A percentile compares a stretch with the other conserved stretches of the same genome.
Conservation (phyloP, 306 rosid genomes). For the Vachellia pachyceras region DNA sequence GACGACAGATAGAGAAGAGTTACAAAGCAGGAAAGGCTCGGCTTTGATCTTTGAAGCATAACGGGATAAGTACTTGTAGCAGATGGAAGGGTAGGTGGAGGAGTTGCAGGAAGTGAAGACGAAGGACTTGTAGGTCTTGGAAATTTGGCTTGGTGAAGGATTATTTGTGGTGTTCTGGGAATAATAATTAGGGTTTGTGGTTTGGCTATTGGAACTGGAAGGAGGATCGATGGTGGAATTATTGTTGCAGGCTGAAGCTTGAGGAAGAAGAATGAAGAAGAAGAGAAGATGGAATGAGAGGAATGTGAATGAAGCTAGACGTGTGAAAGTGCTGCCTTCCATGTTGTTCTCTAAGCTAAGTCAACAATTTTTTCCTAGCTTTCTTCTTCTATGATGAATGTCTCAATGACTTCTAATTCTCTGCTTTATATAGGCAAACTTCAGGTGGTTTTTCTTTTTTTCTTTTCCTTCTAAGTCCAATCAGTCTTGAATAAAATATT, state of each 20-base stretch:
- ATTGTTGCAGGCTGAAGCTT: slow-evolving; percentile 24
- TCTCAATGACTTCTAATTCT: background rate
- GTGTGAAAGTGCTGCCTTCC: slow-evolving; percentile 29
- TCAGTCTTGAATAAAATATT: background rate
- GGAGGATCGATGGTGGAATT: background rate
- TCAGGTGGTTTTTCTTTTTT: background rate
- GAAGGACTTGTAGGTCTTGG: slow-evolving; percentile 9
- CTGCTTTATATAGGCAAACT: slow-evolving; percentile 33
- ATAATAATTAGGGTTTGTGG: background rate
- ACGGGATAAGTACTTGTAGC: slow-evolving; percentile 49
- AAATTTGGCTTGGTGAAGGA: background rate
- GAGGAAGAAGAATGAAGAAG: slow-evolving; percentile 21
- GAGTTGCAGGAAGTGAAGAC: slow-evolving; percentile 51
- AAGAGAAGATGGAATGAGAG: slow-evolving; percentile 22
- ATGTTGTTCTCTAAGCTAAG: background rate
- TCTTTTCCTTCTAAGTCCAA: background rate
- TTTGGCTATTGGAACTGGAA: background rate
- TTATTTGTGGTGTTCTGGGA: background rate
- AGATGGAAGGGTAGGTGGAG: slow-evolving; percentile 51
- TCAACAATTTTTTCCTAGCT: background rate
- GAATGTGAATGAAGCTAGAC: background rate
- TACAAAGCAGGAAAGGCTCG: slow-evolving; percentile 51
- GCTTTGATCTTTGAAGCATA: slow-evolving; percentile 52
- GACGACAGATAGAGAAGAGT: slow-evolving; percentile 45
- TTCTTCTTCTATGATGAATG: background rate